Evolutionary conservation across 2,329 filamentous ascomycete species (phyloP).

Genomic region (Fusarium stilboides): DNA sequence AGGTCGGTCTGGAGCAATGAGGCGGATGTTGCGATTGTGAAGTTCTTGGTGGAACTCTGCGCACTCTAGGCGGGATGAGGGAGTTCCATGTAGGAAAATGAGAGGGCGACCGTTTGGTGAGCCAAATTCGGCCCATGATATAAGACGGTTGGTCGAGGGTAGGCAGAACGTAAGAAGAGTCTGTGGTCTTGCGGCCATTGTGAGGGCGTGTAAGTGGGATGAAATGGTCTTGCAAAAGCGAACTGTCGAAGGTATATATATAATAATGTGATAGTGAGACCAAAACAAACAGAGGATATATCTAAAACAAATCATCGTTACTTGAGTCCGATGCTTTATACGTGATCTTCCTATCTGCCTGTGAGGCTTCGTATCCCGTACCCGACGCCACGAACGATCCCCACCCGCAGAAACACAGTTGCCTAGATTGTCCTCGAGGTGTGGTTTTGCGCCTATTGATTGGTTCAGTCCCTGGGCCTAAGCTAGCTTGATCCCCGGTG

Average conservation of each 20-base stretch:
- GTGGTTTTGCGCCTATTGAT: neutral
- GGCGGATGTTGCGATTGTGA: neutral
- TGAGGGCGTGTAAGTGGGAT: neutral
- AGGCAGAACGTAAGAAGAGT: constrained; percentile 6
- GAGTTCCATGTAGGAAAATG: constrained; percentile 25
- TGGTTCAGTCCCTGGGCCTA: neutral
- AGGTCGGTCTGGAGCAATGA: constrained; percentile 27
- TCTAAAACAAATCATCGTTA: neutral
- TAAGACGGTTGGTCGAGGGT: constrained; percentile 24
- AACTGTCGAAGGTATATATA: too few relatives aligned
- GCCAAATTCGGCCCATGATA: constrained; percentile 33
- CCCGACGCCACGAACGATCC: neutral
- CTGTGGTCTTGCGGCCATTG: constrained; percentile 5
- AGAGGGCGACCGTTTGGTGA: constrained; percentile 9
- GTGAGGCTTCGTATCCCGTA: neutral
- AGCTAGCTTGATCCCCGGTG: neutral
- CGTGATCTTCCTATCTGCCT: neutral
- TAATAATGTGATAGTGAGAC: neutral
- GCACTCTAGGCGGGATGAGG: constrained; percentile 25
- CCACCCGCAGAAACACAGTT: constrained; percentile 3
- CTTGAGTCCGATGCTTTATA: neutral
- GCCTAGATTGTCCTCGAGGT: constrained; percentile 6
- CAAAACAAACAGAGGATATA: neutral
- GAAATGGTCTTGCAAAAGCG: neutral
- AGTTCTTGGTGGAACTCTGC: constrained; percentile 19